Base-by-base conservation (phyloP, 495 filamentous ascomycete genomes). In the Friedmanniomyces simplex region DNA sequence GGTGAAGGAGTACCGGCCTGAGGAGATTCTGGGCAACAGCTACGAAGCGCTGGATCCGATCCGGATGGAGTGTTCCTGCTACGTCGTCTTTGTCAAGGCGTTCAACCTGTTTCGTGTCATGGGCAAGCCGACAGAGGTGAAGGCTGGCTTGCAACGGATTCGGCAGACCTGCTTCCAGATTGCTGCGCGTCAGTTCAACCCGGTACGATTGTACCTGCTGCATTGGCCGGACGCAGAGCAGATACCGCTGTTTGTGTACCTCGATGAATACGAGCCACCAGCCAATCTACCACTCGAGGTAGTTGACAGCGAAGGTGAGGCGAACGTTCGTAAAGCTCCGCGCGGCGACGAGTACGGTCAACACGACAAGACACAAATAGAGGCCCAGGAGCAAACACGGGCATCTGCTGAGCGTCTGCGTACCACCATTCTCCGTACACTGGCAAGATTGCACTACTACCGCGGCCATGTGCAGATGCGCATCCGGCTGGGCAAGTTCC, bases 31-130 rank as follows among this genome's bases (percentile, higher is more conserved):
- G 28, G 65, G 65, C 13, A 46, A 20, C 2, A 60, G 49, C 43
- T 51, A 39, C 30, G 65, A 67, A 48, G 65, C 65, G 7, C 30
- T 67, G 2, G 65, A 67, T 45, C 59, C 62, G n/a, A 61, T 67
- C 16, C 59, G 65, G 21, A 67, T 63, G 57, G 59, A 60, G 24
- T 52, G 14, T 18, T 49, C 39, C 0, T 65, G 65, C 37, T 57
- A 63, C 48, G 51, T 67, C 18, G 52, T 67, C 36, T 65, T 52
- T 26, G 16, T 48, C 20, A 18, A 25, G 7, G 54, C 49, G 28
- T 16, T 41, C 28, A 41, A 26, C 10, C 18, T 39, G n/a, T 64
- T 67, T 50, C 57, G 49, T 20, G 43, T 67, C 18, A 24, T 63
- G 47, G 65, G 65, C 13, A 45, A 45, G 13, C 26, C 30, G 0